These are phyloP conservation scores for Annulohypoxylon nitens DNA, from an alignment of 495 filamentous ascomycete species.

Conservation along the genomic window DNA sequence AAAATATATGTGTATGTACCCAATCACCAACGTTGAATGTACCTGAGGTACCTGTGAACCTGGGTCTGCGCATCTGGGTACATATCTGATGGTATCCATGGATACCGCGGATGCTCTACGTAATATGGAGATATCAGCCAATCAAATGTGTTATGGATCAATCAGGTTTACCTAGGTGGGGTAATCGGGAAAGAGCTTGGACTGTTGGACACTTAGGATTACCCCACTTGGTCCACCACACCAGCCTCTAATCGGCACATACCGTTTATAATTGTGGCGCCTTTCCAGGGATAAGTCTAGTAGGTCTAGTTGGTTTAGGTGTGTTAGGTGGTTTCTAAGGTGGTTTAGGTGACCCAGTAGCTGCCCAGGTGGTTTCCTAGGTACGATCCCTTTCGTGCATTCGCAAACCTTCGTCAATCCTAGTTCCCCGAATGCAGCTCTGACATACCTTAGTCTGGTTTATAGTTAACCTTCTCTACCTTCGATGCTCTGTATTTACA, in stretches of 20 bases:
- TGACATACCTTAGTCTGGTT: slow-evolving; percentile 27
- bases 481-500: not conserved
- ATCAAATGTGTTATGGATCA: not conserved
- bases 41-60: too few relatives aligned
- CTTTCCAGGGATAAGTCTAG: not conserved
- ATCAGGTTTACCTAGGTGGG: slow-evolving; percentile 2
- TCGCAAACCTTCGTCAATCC: slow-evolving; percentile 22
- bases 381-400: slow-evolving; percentile 26
- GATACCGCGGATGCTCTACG: not conserved
- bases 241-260: slow-evolving; percentile 12
- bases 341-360: not conserved
- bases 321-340: too few relatives aligned
- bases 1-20: too few relatives aligned
- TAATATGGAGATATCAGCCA: not conserved
- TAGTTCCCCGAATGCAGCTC: slow-evolving; percentile 31
- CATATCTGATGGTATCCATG: too few relatives aligned
- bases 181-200: not conserved
- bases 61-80: too few relatives aligned
- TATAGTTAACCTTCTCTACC: slow-evolving; percentile 5
- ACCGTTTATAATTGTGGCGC: slow-evolving; percentile 13
- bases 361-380: not conserved
- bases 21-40: too few relatives aligned
- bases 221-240: slow-evolving; percentile 14
- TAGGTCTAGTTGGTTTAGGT: not conserved
- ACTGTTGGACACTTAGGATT: not conserved